Evolutionary conservation across 169 alveolate genomes (phyloP).

Genomic region (Plasmodium cynomolgi): DNA sequence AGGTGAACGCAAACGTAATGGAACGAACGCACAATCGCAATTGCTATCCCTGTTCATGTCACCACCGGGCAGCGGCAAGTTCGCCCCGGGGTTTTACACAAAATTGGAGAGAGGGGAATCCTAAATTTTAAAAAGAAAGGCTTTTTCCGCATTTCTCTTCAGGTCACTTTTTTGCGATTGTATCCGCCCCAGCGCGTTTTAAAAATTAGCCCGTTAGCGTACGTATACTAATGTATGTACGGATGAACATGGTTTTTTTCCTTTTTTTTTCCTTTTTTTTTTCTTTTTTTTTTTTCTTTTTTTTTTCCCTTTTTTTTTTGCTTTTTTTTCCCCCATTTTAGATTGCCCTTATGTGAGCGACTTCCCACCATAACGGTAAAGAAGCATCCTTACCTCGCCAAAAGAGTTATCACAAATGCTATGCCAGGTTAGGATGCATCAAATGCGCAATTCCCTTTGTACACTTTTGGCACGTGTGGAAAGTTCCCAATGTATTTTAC

Average conservation of each 20-base stretch:
- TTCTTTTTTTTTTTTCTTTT: not conserved
- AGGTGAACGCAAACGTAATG: not conserved
- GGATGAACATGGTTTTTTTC: not conserved
- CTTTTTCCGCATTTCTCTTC: not conserved
- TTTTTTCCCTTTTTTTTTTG: not conserved
- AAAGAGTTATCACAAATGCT: not conserved
- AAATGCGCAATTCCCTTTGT: not conserved
- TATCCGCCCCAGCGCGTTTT: not conserved
- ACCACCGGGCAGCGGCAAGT: not conserved
- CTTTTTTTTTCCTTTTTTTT: not conserved
- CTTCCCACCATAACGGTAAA: not conserved
- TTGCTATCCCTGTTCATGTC: not conserved
- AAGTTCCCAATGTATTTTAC: not conserved
- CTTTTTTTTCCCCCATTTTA: not conserved
- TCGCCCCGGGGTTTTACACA: not conserved
- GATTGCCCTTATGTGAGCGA: not conserved
- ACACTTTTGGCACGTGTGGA: not conserved
- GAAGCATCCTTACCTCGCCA: not conserved
- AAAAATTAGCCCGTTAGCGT: not conserved
- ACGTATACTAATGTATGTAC: not conserved
- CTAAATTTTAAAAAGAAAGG: not conserved
- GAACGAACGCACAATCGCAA: not conserved
- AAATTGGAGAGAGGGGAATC: not conserved
- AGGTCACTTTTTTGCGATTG: not conserved
- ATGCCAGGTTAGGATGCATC: not conserved